Evolutionary conservation across 305 asterid species (phyloP), one percentile per base, ranked within the genome.

Genomic region (Rubia balearica): DNA sequence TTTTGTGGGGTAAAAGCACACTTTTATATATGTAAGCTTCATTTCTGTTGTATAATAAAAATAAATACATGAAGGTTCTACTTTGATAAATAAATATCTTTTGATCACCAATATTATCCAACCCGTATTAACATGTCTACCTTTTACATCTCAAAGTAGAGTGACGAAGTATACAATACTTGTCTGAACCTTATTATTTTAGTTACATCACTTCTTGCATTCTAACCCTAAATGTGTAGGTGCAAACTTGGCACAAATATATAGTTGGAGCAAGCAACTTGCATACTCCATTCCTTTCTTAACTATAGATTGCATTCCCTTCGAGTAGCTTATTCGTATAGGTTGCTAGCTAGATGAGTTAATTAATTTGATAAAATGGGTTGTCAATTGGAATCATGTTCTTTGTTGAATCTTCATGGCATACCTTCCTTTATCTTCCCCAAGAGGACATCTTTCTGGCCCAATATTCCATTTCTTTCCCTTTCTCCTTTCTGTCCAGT

Each of bases 351-450:
- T 24, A 55, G 46, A 42, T 5, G 8, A n/a, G 8, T 11, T 24
- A 45, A 61, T 67, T 67, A 17, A 73, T 42, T 4, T 42, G n/a
- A 14, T 42, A 40, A 66, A 6, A 57, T 27, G 71, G 46, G 43
- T 65, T 65, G 49, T 17, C 59, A 68, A 57, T 24, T 70, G 65
- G 95, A 81, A 88, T 86, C 90, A 40, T 74, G 82, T 86, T 80
- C 90, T 79, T 82, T 82, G 76, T 76, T 79, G 79, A 80, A 77
- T 70, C 79, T 74, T 13, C 66, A 43, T 79, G 61, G 38, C 66
- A 83, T 85, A 82, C 7, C 82, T 83, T 74, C 89, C 76, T 84
- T 83, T 76, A 72, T 84, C 71, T 65, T 79, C 80, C 73, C 67
- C 66, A 71, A 81, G 73, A 65, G 69, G 69, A 36, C 65, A 8